These are phyloP conservation scores for Chlorella sp. DNA, from an alignment of 139 green algal genomes.

Conservation along the genomic window DNA sequence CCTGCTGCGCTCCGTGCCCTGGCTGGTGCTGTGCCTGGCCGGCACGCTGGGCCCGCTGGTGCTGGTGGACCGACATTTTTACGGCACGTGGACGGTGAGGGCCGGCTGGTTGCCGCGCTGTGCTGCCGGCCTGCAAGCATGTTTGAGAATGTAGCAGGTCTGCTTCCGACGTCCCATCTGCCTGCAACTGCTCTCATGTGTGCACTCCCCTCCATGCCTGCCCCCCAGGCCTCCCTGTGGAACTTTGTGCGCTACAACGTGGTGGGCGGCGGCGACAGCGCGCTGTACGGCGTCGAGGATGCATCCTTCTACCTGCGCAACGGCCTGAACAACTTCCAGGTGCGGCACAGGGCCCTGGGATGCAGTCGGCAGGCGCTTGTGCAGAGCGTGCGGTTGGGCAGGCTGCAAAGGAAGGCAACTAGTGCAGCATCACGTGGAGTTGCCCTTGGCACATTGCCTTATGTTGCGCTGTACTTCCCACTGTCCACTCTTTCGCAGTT, in stretches of 20 bases:
- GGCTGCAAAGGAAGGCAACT: no score
- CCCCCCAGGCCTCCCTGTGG: conserved; percentile 62
- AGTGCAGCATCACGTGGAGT: no score
- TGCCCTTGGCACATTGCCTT: no score
- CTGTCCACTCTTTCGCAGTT: no score
- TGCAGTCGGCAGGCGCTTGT: no score
- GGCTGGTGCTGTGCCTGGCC: conserved; percentile 16
- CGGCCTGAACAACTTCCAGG: conserved; percentile 59
- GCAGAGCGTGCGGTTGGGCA: no score
- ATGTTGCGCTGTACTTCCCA: no score
- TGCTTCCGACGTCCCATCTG: not conserved
- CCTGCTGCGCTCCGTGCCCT: conserved; percentile 29
- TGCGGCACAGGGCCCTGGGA: no score
- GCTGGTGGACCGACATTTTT: conserved; percentile 49
- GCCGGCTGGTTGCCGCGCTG: not conserved
- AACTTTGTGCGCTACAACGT: conserved; percentile 87
- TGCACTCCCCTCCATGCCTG: not conserved
- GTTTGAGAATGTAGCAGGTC: not conserved
- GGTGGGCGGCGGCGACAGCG: conserved; percentile 67
- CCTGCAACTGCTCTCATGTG: no score
- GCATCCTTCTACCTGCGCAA: conserved; percentile 82
- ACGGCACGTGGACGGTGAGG: conserved; percentile 62
- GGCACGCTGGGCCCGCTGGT: conserved; percentile 42
- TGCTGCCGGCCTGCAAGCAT: not conserved
- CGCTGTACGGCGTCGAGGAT: conserved; percentile 80